Evolutionary conservation across 345 rosid genomes (phyloP), one percentile per base, ranked within the genome.

Genomic region (Hypericum androsaemum): DNA sequence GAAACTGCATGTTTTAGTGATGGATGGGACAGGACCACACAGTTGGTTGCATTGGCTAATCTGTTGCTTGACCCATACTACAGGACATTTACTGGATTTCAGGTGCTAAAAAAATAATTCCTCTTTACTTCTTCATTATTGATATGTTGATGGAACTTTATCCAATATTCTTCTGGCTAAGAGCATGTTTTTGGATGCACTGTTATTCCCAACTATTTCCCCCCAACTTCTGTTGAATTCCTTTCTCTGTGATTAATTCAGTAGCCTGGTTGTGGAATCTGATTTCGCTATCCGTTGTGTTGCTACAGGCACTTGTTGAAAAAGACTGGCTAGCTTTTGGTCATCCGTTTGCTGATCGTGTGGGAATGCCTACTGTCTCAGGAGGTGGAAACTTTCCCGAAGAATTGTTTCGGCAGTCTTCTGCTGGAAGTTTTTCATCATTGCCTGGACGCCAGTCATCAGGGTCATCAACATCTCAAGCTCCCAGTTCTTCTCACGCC

Each of bases 281-380:
- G 10, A 5, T 47, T 12, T 49, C 38, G 39, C 28, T 39, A 45
- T 60, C 1, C 42, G 36, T 48, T 52, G 10, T 39, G 28, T 64
- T 59, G 39, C 46, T 32, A 38, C 73, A 94, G 99, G 95, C 95
- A 50, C 94, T 94, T 58, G 49, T 88, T 56, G 99, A 94, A 71
- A 94, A 94, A 67, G 97, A 94, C 65, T 94, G 99, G 99, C 82
- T 88, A 57, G 97, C 99, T 60, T 94, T 88, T 76, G 97, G 99
- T 47, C 99, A 88, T 75, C 97, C 95, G 53, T 83, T 94, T 76
- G 80, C 97, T 7, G 97, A 94, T 65, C 99, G 97, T 43, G 54
- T 80, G 52, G 99, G 97, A 63, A 82, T 83, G 84, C 99, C 97
- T 37, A 63, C 73, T 54, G 65, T 79, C 52, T 65, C 86, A 59